Conservation (phyloP, 2,329 filamentous ascomycete genomes). For the Colletotrichum plurivorum region DNA sequence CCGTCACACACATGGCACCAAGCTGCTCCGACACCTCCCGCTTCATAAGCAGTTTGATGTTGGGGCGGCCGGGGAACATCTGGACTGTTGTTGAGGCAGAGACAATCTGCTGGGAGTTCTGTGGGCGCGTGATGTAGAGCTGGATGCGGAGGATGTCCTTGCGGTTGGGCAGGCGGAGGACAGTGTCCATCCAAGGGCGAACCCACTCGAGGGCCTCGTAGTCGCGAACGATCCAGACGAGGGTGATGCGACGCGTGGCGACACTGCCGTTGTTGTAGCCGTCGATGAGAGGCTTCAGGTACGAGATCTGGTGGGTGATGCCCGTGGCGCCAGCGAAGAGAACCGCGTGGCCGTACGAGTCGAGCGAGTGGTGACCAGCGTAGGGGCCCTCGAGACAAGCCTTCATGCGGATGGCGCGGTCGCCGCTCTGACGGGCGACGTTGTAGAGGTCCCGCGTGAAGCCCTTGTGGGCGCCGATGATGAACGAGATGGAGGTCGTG, state of each 20-base stretch:
- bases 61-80: slow-evolving; percentile 92
- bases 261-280: slow-evolving; percentile 79
- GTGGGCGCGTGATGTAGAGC: slow-evolving; percentile 91
- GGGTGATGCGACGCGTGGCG: slow-evolving; percentile 83
- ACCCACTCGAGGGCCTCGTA: slow-evolving; percentile 95
- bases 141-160: slow-evolving; percentile 88
- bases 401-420: slow-evolving; percentile 71
- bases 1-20: slow-evolving; percentile 90
- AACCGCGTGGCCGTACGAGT: slow-evolving; percentile 92
- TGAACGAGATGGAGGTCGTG: slow-evolving; percentile 78
- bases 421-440: slow-evolving; percentile 70
- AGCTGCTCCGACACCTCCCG: slow-evolving; percentile 86
- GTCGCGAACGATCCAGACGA: slow-evolving; percentile 94
- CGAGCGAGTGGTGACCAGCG: slow-evolving; percentile 83
- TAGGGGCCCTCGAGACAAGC: slow-evolving; percentile 94
- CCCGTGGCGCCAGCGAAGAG: slow-evolving; percentile 94
- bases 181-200: slow-evolving; percentile 82
- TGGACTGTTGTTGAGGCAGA: slow-evolving; percentile 85
- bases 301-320: slow-evolving; percentile 95
- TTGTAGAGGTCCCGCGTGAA: slow-evolving; percentile 88
- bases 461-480: slow-evolving; percentile 89
- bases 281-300: slow-evolving; percentile 82
- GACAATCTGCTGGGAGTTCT: slow-evolving; percentile 84
- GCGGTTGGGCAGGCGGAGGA: slow-evolving; percentile 84
- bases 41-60: slow-evolving; percentile 82